Conservation (phyloP, 805 yeast species). For the Saccharomycopsis selenospora region DNA sequence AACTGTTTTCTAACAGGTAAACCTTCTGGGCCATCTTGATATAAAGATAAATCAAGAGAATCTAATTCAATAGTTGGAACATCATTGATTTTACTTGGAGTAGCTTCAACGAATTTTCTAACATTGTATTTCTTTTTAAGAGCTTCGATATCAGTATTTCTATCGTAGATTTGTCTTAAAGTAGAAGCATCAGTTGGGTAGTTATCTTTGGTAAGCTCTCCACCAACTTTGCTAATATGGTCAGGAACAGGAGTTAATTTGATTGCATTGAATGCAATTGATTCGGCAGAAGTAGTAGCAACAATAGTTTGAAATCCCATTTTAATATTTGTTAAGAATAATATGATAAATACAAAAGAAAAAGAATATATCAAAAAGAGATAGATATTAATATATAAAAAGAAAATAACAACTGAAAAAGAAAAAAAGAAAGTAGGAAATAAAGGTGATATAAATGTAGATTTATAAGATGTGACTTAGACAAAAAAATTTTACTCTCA, state of each 20-base stretch:
- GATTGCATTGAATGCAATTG: slow-evolving; percentile 10
- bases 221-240: slow-evolving; percentile 1
- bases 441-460: too few species aligned
- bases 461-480: too few species aligned
- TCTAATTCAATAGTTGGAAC: slow-evolving; percentile 12
- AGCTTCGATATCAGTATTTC: not conserved
- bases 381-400: too few species aligned
- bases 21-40: slow-evolving; percentile 33
- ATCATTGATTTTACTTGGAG: slow-evolving; percentile 3
- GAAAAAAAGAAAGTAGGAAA: too few species aligned
- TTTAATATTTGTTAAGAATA: too few species aligned
- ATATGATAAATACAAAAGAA: too few species aligned
- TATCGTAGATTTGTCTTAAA: slow-evolving; percentile 8
- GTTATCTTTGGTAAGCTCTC: slow-evolving; percentile 6
- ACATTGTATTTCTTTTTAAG: slow-evolving; percentile 2
- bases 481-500: too few species aligned
- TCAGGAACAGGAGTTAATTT: slow-evolving; percentile 16
- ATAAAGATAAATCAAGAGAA: slow-evolving; percentile 32
- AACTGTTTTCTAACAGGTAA: slow-evolving; percentile 26
- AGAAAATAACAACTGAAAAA: too few species aligned
- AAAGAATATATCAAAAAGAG: too few species aligned
- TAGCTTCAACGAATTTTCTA: slow-evolving; percentile 5
- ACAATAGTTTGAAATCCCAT: not conserved
- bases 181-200: slow-evolving; percentile 3
- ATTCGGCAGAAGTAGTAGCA: slow-evolving; percentile 1